Percentiles rank a stretch among this genome's conserved stretches.
phyloP scores from a whole-genome alignment of 75 land plant genomes.

The Selaginella tamariscina region DNA sequence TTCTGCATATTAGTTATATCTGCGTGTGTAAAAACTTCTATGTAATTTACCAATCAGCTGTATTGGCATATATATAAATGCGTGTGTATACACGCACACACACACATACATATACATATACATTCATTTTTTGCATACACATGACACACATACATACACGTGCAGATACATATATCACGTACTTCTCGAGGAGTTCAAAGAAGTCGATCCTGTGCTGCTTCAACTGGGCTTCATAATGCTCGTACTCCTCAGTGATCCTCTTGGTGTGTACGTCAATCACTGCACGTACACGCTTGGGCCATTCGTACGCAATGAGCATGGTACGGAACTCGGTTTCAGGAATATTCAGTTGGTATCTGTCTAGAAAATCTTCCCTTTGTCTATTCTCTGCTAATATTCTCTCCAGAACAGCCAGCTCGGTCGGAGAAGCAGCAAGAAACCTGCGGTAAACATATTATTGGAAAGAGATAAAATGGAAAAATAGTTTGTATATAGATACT shows the following conservation, averaged over 20 bases:
- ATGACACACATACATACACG: background rate
- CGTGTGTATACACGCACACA: no score
- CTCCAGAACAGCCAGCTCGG: conserved; percentile 25
- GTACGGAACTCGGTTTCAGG: conserved; percentile 26
- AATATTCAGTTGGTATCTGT: conserved; percentile 15
- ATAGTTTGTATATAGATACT: no score
- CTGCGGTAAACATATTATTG: no score
- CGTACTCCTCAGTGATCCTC: conserved; percentile 33
- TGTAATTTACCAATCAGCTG: no score
- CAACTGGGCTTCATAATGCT: conserved; percentile 21
- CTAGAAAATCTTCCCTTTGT: conserved; percentile 26
- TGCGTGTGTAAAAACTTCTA: no score
- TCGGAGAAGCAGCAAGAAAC: conserved; percentile 20
- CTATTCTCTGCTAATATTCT: conserved; percentile 21
- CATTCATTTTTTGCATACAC: no score
- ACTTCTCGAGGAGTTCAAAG: conserved; percentile 19
- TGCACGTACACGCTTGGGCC: conserved; percentile 30
- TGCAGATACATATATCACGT: conserved; percentile 6
- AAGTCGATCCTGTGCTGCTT: conserved; percentile 25
- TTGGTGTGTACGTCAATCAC: conserved; percentile 27
- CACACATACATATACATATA: no score
- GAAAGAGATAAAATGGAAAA: no score
- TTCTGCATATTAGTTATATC: no score
- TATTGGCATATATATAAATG: no score
- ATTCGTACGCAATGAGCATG: conserved; percentile 26